A percentile compares a stretch with the other conserved stretches of the same genome.
Evolutionary conservation across 352 stramenopile genomes (phyloP).

Genomic region (Globisporangium canariense): DNA sequence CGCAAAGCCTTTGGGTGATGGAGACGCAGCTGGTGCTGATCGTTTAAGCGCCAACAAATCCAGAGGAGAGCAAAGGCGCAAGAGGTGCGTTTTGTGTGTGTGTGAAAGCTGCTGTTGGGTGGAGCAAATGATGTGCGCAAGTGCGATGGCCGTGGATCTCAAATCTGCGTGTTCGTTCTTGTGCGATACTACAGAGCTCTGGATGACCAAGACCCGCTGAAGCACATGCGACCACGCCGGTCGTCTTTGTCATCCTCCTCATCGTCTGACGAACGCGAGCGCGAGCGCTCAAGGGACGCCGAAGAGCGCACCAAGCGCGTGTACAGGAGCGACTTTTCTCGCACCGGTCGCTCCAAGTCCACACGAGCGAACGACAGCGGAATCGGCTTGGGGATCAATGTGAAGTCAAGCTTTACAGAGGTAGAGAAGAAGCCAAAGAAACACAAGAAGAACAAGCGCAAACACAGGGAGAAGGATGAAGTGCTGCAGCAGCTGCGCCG

Average conservation of each 20-base stretch:
- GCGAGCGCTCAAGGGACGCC: conserved; percentile 3
- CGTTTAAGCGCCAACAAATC: conserved; percentile 2
- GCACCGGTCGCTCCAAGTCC: background rate
- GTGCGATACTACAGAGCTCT: conserved; percentile 24
- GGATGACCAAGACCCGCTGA: conserved; percentile 30
- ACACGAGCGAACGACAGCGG: conserved; percentile 6
- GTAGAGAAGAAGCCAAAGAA: background rate
- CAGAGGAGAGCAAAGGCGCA: conserved; percentile 34
- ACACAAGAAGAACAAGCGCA: background rate
- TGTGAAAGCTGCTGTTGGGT: background rate
- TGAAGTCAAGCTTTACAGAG: too few species aligned
- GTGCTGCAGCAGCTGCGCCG: conserved; percentile 35
- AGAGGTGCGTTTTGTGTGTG: conserved; percentile 23
- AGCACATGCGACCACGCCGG: conserved; percentile 33
- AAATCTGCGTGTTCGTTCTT: background rate
- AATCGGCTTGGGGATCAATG: background rate
- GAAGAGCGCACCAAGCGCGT: conserved; percentile 14
- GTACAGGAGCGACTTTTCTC: conserved; percentile 21
- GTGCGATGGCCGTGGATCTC: background rate
- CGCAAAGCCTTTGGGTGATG: conserved; percentile 12
- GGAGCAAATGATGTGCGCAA: too few species aligned
- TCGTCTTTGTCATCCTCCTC: conserved; percentile 2
- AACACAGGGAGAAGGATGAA: conserved; percentile 11
- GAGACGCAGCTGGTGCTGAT: conserved; percentile 7
- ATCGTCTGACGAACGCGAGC: background rate